phyloP scores from a whole-genome alignment of 2,329 filamentous ascomycete genomes.

The Botrytis hyacinthi region DNA sequence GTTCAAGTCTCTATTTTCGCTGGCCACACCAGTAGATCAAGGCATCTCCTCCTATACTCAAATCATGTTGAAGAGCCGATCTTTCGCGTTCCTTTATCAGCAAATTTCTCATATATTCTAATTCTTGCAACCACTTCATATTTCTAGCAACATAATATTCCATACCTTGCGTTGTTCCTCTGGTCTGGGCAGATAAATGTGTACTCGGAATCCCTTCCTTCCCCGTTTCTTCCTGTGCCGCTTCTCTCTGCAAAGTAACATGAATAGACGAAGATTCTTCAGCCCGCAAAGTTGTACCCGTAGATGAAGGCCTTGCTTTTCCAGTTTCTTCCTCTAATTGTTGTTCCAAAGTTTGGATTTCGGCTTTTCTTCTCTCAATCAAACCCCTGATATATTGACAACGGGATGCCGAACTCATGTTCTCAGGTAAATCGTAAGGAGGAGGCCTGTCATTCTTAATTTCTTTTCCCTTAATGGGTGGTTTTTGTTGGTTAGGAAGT shows the following conservation, averaged over 20 bases:
- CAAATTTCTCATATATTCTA: not conserved
- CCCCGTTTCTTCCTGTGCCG: not conserved
- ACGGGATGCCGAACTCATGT: not conserved
- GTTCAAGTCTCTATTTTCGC: not conserved
- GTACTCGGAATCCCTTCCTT: not conserved
- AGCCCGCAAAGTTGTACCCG: not conserved
- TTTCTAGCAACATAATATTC: not conserved
- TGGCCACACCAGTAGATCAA: not conserved
- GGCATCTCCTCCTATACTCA: not conserved
- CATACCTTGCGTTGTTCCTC: not conserved
- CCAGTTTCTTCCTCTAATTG: not conserved
- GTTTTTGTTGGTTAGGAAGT: not conserved
- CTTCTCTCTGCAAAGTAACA: not conserved
- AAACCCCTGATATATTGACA: not conserved
- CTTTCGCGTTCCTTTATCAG: not conserved
- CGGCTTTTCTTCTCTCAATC: not conserved
- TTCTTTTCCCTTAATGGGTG: not conserved
- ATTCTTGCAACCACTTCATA: not conserved
- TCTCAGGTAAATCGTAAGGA: not conserved
- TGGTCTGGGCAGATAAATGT: not conserved
- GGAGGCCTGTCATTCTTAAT: not conserved
- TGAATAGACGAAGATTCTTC: not conserved
- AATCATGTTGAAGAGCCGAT: not conserved
- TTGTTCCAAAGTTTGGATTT: not conserved
- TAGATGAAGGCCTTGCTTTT: too few species aligned